A percentile compares a stretch with the other conserved stretches of the same genome.
phyloP scores from a whole-genome alignment of 345 rosid species.

The Capsella bursapastoris region DNA sequence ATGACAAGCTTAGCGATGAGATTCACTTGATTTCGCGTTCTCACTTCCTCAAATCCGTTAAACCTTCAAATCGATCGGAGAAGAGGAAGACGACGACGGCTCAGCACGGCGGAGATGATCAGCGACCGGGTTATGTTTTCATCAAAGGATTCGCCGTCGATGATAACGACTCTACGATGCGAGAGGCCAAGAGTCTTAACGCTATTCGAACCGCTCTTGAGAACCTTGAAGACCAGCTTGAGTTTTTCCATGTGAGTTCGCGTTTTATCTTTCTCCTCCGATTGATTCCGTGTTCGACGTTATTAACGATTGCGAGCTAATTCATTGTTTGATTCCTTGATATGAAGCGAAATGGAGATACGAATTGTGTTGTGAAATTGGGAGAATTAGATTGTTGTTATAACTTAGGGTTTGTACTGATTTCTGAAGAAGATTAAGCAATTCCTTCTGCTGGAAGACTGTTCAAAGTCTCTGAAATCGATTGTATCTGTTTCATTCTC shows the following conservation, averaged over 20 bases:
- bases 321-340: conserved; percentile 8
- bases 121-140: conserved; percentile 70
- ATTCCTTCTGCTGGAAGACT: neutral
- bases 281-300: neutral
- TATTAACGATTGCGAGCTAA: neutral
- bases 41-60: conserved; percentile 79
- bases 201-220: conserved; percentile 90
- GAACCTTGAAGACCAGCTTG: conserved; percentile 97
- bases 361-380: neutral
- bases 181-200: conserved; percentile 89
- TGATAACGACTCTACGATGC: conserved; percentile 63
- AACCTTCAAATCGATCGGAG: conserved; percentile 47
- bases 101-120: conserved; percentile 48
- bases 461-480: neutral
- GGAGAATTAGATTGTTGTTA: neutral
- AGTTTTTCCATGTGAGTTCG: conserved; percentile 78
- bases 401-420: neutral
- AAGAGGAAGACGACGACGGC: conserved; percentile 46
- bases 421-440: neutral
- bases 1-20: conserved; percentile 96
- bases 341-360: neutral
- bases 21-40: conserved; percentile 82
- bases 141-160: conserved; percentile 70
- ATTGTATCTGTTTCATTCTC: neutral
- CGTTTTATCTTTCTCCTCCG: neutral